Conservation (phyloP, 495 filamentous ascomycete species). For the Neurospora sp. region DNA sequence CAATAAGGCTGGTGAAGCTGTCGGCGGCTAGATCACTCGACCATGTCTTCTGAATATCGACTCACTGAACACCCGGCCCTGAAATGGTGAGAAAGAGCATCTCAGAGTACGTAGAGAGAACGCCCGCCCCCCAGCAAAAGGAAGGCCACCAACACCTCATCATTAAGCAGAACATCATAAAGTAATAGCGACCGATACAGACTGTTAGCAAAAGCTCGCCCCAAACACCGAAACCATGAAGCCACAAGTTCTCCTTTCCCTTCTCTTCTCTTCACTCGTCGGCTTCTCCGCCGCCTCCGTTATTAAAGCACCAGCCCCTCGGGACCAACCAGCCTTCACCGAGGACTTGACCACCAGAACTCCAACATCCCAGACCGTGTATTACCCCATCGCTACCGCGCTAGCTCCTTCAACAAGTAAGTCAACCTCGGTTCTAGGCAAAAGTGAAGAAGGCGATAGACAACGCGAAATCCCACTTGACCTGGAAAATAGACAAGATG, state of each 20-base stretch:
- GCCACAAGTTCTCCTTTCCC: not conserved
- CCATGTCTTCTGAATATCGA: not conserved
- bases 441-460: not conserved
- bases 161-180: no score
- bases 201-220: not conserved
- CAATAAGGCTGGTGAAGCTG: not conserved
- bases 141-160: not conserved
- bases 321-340: not conserved
- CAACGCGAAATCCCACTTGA: not conserved
- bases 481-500: not conserved
- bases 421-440: no score
- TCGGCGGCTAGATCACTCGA: not conserved
- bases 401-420: no score
- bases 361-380: not conserved
- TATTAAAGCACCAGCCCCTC: not conserved
- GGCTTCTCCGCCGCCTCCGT: not conserved
- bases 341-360: not conserved
- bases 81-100: no score
- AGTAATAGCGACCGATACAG: no score
- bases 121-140: not conserved
- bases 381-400: not conserved
- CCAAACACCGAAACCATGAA: not conserved
- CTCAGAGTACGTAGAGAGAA: not conserved
- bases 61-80: not conserved
- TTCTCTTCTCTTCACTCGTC: rapidly evolving